Conservation (phyloP, 495 filamentous ascomycete species). For the Terfezia boudieri region DNA sequence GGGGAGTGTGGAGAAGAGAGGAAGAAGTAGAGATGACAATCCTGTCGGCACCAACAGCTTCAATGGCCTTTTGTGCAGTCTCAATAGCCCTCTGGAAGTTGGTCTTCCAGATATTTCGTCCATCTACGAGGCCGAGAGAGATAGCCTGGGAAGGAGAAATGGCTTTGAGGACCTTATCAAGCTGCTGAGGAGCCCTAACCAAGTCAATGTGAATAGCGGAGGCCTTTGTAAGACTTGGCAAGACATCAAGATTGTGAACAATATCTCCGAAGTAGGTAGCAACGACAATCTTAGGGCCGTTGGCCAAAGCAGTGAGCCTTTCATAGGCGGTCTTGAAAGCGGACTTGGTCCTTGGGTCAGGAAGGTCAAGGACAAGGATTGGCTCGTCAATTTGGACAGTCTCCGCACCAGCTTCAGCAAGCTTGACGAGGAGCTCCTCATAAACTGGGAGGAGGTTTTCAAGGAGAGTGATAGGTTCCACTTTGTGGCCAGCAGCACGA, state of each 20-base stretch:
- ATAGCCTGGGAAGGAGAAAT: constrained; percentile 71
- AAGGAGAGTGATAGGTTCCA: constrained; percentile 80
- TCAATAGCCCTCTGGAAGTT: constrained; percentile 82
- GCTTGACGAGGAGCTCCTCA: constrained; percentile 64
- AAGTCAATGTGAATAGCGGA: constrained; percentile 84
- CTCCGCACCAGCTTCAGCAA: constrained; percentile 90
- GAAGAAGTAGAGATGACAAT: constrained; percentile 90
- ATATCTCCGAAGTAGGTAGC: constrained; percentile 99
- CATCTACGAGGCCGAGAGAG: constrained; percentile 87
- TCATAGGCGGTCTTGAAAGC: constrained; percentile 97
- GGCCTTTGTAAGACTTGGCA: constrained; percentile 42
- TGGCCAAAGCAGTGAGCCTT: constrained; percentile 47
- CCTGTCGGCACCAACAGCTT: constrained; percentile 85
- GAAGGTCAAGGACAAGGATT: constrained; percentile 77
- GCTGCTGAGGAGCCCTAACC: constrained; percentile 92
- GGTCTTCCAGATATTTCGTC: constrained; percentile 99
- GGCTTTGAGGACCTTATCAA: constrained; percentile 50
- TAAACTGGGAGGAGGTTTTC: constrained; percentile 83
- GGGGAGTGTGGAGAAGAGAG: constrained; percentile 91
- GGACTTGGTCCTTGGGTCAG: constrained; percentile 54
- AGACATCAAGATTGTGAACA: constrained; percentile 86
- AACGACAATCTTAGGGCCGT: constrained; percentile 59
- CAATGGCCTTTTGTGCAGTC: constrained; percentile 64
- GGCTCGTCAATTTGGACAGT: constrained; percentile 96
- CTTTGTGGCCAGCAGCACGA: constrained; percentile 47